Base-by-base conservation (phyloP, 2,329 filamentous ascomycete genomes). In the Monosporascus sp. region DNA sequence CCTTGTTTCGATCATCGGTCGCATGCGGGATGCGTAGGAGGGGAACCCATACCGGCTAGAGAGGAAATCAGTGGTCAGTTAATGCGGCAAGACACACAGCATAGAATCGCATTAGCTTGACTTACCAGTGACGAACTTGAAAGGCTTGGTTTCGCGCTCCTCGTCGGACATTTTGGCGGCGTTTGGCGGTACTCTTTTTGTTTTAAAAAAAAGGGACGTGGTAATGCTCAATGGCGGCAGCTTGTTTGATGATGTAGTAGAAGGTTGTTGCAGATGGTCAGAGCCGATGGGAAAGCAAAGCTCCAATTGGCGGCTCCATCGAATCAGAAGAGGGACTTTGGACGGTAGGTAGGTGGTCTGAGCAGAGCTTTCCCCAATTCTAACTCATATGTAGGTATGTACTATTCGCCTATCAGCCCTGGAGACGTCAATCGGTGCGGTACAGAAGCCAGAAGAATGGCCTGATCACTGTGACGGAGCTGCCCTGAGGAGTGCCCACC, bases 61-160 rank as follows among this genome's bases (percentile, higher is more conserved):
- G 60, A 61, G 53, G 63, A 39, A 24, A 15, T 27, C 24, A n/a
- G 6, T 7, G n/a, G 43, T 25, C 5, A 25, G 24, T 46, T 3
- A 35, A 35, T 35, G 31, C 31, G 31, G 31, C 1, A 14, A 14
- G 31, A 35, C 31, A 35, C 4, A 14, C 31, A 14, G 31, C 31
- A 14, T 14, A 11, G 31, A 11, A 35, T 35, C 31, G 31, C 31
- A 14, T 35, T 35, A 35, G 11, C 7, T 45, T 55, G 51, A 74
- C 90, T 76, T 84, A 96, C 92, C 93, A 80, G 93, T 97, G 72
- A 97, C 94, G 80, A 97, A 97, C 89, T 99, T 99, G 88, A 99
- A 99, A 77, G 95, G 95, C 87, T 97, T 99, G 79, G 92, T 97
- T 65, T 82, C 81, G 75, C 82, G 81, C 75, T 96, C 89, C 69